Percentiles rank a stretch among this genome's conserved stretches.
phyloP scores from a whole-genome alignment of 495 filamentous ascomycete species.

The Aspergillus saccharolyticus region DNA sequence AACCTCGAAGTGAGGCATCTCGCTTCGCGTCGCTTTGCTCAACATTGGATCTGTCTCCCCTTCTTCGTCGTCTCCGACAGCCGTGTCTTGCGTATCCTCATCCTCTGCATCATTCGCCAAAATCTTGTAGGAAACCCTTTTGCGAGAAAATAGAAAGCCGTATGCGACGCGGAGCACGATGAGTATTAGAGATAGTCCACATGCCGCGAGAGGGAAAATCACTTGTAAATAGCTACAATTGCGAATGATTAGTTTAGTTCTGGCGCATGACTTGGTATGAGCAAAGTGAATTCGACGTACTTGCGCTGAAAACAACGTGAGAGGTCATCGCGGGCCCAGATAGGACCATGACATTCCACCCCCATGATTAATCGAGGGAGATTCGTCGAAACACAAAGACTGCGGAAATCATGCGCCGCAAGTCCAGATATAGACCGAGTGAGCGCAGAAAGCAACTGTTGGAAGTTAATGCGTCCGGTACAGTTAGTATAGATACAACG shows the following conservation, averaged over 20 bases:
- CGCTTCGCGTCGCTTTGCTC: conserved; percentile 56
- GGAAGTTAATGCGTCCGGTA: conserved; percentile 7
- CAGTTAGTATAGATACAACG: neutral
- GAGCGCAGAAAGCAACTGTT: neutral
- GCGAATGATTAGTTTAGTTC: neutral
- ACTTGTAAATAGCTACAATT: conserved; percentile 73
- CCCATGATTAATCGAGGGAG: conserved; percentile 43
- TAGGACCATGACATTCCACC: conserved; percentile 68
- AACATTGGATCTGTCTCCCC: conserved; percentile 64
- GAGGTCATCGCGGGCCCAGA: conserved; percentile 88
- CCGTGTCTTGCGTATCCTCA: conserved; percentile 43
- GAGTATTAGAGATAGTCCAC: conserved; percentile 63
- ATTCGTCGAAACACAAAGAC: neutral
- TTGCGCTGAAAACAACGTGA: conserved; percentile 82
- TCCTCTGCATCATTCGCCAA: conserved; percentile 38
- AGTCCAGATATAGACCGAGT: neutral
- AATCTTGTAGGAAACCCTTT: conserved; percentile 29
- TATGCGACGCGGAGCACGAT: conserved; percentile 53
- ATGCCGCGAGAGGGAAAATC: conserved; percentile 68
- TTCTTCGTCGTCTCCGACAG: conserved; percentile 49
- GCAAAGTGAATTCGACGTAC: conserved; percentile 45
- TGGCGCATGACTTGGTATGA: neutral
- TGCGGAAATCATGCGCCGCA: conserved; percentile 4
- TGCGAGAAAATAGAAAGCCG: conserved; percentile 40
- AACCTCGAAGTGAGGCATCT: conserved; percentile 65